Base-by-base conservation (phyloP, 2,329 filamentous ascomycete genomes). In the Pseudogymnoascus destructans region DNA sequence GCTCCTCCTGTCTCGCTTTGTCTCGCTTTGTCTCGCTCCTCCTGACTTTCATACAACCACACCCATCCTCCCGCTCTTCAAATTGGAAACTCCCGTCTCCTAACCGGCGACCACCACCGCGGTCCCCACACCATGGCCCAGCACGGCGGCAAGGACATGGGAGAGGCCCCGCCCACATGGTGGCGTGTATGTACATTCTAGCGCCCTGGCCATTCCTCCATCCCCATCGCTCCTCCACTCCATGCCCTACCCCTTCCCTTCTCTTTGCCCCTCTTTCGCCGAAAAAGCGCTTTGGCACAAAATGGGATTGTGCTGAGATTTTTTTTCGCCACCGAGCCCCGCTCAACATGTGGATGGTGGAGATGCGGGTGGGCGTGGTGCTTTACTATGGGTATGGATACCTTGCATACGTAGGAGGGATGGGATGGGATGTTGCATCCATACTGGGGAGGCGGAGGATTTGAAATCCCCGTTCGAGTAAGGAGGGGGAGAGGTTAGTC, bases 1-100 rank as follows among this genome's bases (percentile, higher is more conserved):
- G 4, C 32, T 11, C 17, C 33, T 36, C 38, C 40, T 25, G 35
- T 38, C 35, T 38, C 35, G 35, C 38, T n/a, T n/a, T n/a, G n/a
- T n/a, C n/a, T n/a, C n/a, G n/a, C n/a, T n/a, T n/a, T n/a, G 11
- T 13, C 36, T 40, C 35, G 11, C n/a, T n/a, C 32, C 10, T 35
- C 33, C 33, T 35, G 33, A 35, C 33, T 35, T 35, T 10, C 30
- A 33, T 23, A 9, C 40, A 25, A 21, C 40, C 40, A 46, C 25
- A 15, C 11, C 15, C 40, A 46, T 25, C 40, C 40, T 21, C 40
- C 42, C 42, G 42, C 42, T 49, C 42, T 49, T 23, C 42, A 49
- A 27, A 49, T 49, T 49, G 42, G 42, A 49, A 49, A 49, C 42
- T 49, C 42, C 42, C 42, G 42, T 49, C 42, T 49, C 42, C 42